Percentiles rank a stretch among this genome's conserved stretches.
phyloP scores from a whole-genome alignment of 441 rosid genomes.

The Dalechampia spathulata region DNA sequence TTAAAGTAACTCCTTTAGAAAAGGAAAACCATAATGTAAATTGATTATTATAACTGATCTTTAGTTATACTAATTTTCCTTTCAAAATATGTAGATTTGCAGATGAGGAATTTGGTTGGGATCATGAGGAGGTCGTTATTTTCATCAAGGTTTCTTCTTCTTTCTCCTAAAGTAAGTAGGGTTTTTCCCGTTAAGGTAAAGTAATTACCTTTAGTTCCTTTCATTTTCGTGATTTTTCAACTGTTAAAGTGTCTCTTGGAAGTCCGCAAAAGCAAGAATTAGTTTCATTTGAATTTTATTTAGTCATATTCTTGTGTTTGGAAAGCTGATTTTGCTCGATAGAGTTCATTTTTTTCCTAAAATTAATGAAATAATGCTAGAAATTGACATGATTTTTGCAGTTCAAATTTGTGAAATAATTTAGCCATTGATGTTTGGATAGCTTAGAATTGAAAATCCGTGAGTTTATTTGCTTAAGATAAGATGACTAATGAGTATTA shows the following conservation, averaged over 20 bases:
- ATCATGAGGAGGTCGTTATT: not conserved
- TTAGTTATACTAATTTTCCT: too few relatives aligned
- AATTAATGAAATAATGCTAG: too few relatives aligned
- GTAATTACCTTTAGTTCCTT: not conserved
- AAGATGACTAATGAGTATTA: slow-evolving; percentile 14
- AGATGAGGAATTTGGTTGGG: slow-evolving; percentile 10
- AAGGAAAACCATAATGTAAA: too few relatives aligned
- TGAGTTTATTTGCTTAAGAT: not conserved
- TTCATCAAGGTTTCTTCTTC: too few relatives aligned
- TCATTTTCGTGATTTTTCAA: not conserved
- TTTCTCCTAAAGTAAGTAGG: not conserved
- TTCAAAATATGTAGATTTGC: not conserved
- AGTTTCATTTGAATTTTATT: not conserved
- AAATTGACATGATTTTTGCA: too few relatives aligned
- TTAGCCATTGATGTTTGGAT: too few relatives aligned
- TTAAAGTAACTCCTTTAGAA: too few relatives aligned
- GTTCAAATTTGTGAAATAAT: too few relatives aligned
- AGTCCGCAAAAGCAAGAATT: not conserved
- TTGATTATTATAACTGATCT: too few relatives aligned
- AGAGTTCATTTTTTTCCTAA: not conserved
- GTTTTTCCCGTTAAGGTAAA: slow-evolving; percentile 1
- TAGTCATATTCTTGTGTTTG: not conserved
- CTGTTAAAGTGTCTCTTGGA: not conserved
- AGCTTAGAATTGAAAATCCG: not conserved
- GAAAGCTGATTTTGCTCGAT: not conserved